Evolutionary conservation across 2,329 filamentous ascomycete genomes (phyloP).

Genomic region (Aureobasidium subglaciale): DNA sequence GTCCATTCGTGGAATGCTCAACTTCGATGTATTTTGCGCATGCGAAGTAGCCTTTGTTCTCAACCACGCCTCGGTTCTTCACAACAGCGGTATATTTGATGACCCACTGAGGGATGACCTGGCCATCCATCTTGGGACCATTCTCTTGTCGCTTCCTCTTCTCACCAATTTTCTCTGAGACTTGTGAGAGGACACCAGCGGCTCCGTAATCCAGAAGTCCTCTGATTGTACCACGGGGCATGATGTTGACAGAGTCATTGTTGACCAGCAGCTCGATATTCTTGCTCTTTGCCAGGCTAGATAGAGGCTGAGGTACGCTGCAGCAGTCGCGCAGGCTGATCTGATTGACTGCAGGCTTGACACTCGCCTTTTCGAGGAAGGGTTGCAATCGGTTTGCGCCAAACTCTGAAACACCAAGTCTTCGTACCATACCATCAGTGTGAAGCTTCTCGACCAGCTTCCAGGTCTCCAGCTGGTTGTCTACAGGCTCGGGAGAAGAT

Average conservation of each 20-base stretch:
- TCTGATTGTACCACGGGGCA: constrained; percentile 76
- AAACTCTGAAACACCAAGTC: constrained; percentile 84
- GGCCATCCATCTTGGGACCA: constrained; percentile 58
- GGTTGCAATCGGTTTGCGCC: constrained; percentile 73
- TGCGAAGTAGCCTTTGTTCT: constrained; percentile 97
- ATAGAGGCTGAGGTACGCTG: constrained; percentile 82
- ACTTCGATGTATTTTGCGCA: constrained; percentile 51
- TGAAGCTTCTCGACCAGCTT: constrained; percentile 65
- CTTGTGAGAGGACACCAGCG: constrained; percentile 67
- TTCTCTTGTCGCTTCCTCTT: constrained; percentile 36
- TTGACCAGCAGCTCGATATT: constrained; percentile 86
- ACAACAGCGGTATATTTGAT: constrained; percentile 96
- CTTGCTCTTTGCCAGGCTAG: constrained; percentile 73
- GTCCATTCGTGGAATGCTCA: neutral
- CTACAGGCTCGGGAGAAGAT: constrained; percentile 50
- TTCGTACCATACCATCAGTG: constrained; percentile 60
- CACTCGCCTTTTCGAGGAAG: constrained; percentile 63
- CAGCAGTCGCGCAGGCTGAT: constrained; percentile 96
- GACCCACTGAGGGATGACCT: constrained; percentile 86
- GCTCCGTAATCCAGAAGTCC: constrained; percentile 73
- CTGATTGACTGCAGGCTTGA: constrained; percentile 81
- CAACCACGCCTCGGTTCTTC: constrained; percentile 86
- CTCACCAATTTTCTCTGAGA: constrained; percentile 35
- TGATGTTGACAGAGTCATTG: constrained; percentile 85
- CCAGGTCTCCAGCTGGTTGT: constrained; percentile 61